Evolutionary conservation across 2,329 filamentous ascomycete species (phyloP).

Genomic region (Didymosphaeria variabile): DNA sequence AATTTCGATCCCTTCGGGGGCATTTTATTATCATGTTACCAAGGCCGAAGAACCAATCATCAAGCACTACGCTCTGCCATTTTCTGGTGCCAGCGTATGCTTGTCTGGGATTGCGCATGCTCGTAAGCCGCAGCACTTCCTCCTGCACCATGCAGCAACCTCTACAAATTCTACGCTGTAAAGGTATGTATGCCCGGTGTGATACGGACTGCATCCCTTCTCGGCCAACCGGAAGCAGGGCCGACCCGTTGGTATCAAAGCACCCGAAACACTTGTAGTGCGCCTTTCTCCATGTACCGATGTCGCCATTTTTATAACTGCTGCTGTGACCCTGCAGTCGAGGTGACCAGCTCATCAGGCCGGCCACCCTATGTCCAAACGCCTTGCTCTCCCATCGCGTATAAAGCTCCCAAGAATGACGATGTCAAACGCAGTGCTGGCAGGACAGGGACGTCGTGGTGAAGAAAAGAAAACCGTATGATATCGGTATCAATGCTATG

Average conservation of each 20-base stretch:
- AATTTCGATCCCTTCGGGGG: slow-evolving; percentile 20
- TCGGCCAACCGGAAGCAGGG: slow-evolving; percentile 32
- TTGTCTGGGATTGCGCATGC: slow-evolving; percentile 23
- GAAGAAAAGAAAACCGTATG: background rate
- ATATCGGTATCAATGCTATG: slow-evolving; percentile 20
- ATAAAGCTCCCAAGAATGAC: background rate
- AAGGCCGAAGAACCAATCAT: slow-evolving; percentile 21
- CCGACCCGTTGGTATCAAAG: slow-evolving; percentile 23
- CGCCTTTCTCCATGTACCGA: slow-evolving; percentile 22
- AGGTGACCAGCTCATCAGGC: slow-evolving; percentile 33
- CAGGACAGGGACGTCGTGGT: background rate
- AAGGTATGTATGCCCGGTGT: slow-evolving; percentile 17
- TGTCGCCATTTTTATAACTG: slow-evolving; percentile 19
- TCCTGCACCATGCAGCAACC: slow-evolving; percentile 10
- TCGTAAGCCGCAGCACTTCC: slow-evolving; percentile 19
- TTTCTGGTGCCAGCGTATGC: slow-evolving; percentile 24
- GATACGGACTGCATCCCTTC: slow-evolving; percentile 25
- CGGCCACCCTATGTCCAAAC: slow-evolving; percentile 4
- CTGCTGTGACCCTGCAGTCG: slow-evolving; percentile 17
- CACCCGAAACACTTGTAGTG: slow-evolving; percentile 24
- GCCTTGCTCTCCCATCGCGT: background rate
- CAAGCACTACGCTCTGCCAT: slow-evolving; percentile 3
- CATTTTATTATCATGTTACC: slow-evolving; percentile 25
- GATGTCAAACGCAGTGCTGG: slow-evolving; percentile 11
- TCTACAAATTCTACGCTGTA: background rate